phyloP scores from a whole-genome alignment of 2,329 filamentous ascomycete species.

The Lasiodiplodia citricola region DNA sequence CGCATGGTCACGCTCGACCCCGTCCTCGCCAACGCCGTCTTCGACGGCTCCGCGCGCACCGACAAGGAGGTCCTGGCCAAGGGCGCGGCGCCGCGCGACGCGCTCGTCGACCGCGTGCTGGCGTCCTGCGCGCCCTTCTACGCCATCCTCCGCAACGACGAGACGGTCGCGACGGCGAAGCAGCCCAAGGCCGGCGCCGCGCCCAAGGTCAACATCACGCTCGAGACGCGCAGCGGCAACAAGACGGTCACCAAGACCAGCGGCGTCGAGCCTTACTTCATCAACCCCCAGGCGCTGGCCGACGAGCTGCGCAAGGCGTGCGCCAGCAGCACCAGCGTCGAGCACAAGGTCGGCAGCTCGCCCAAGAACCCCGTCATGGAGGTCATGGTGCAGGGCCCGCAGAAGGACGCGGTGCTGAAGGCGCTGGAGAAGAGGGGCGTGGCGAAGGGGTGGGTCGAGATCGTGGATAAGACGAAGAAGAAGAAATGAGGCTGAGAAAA shows the following conservation, averaged over 20 bases:
- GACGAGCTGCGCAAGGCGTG: conserved; percentile 72
- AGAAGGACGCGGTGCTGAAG: conserved; percentile 65
- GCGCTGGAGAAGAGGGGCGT: conserved; percentile 66
- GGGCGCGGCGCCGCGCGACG: conserved; percentile 64
- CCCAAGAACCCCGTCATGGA: conserved; percentile 70
- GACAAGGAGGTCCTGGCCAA: conserved; percentile 64
- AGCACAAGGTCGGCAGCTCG: conserved; percentile 63
- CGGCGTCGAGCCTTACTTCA: conserved; percentile 66
- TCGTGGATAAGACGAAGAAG: conserved; percentile 71
- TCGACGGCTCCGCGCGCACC: conserved; percentile 51
- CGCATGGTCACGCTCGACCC: conserved; percentile 67
- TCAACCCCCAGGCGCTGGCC: conserved; percentile 64
- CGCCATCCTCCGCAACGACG: conserved; percentile 59
- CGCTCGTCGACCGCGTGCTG: conserved; percentile 64
- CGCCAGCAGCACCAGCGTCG: conserved; percentile 70
- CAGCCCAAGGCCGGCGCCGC: conserved; percentile 66
- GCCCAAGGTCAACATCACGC: conserved; percentile 63
- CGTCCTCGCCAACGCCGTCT: conserved; percentile 66
- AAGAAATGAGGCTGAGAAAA: conserved; percentile 54
- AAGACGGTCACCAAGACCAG: conserved; percentile 69
- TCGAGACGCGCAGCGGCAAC: conserved; percentile 69
- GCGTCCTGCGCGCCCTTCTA: conserved; percentile 63
- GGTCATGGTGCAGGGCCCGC: conserved; percentile 70
- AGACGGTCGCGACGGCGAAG: conserved; percentile 53
- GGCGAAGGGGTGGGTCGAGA: conserved; percentile 63